Base-by-base conservation (phyloP, 2,329 filamentous ascomycete genomes). In the Huntiella bhutanensis region DNA sequence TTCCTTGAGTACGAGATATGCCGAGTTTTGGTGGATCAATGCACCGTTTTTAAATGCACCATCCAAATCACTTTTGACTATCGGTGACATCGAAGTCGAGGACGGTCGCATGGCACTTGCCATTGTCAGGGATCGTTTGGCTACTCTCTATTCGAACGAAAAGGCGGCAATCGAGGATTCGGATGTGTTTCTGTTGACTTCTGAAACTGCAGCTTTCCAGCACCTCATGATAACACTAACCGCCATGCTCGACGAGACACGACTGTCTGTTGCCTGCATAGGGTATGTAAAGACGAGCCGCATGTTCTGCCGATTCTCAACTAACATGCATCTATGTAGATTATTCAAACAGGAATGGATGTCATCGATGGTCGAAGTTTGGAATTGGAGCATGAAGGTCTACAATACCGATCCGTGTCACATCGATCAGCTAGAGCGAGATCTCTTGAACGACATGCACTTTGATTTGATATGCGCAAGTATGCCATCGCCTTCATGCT, bases 141-240 rank as follows among this genome's bases (percentile, higher is more conserved):
- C 37, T 7, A 34, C 15, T 7, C n/a, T 36, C n/a, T 46, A 46
- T 19, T 35, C 32, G 8, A 46, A 41, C n/a, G 28, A 36, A 6
- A 19, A 12, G 5, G 39, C 36, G 15, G 45, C 17, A 16, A 47
- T 42, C 17, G 39, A 47, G 28, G 45, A 47, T 41, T 47, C 45
- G 3, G 69, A 75, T 50, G 63, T 76, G 1, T 72, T 63, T 43
- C 58, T 76, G 15, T 74, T 68, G 53, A 63, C 65, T 4, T 68
- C 68, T 0, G 71, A 71, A 19, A 75, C 75, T 70, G 64, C 64
- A 0, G 62, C 65, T 19, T 64, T 76, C 8, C 69, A 64, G 46
- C 56, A 62, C 17, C 50, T 62, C 16, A 11, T 19, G 13, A 15
- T 36, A 10, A 33, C 32, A 3, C 12, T 47, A 17, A 10, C 17